Evolutionary conservation across 129 eudicot species (phyloP), one percentile per base, ranked within the genome.

Genomic region (Centrapalus pauciflorus): DNA sequence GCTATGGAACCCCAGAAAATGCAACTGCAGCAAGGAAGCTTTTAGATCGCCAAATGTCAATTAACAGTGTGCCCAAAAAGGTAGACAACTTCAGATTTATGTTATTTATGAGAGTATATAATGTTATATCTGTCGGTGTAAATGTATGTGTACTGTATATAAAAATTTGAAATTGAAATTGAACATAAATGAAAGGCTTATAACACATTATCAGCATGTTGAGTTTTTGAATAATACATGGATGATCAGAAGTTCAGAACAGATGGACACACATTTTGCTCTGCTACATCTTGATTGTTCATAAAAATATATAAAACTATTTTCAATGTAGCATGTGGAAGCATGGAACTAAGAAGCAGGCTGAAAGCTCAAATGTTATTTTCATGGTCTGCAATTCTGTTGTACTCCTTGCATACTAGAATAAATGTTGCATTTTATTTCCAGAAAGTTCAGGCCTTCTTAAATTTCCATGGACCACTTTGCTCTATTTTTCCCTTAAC

Each of bases 11-110:
- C 67, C 99, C 99, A 38, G 99, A 94, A 73, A 94, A 80, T 77
- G 97, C 99, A 45, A 86, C 97, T 35, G 99, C 99, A 37, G 99
- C 99, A 20, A 82, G 99, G 82, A 94, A 94, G 70, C 93, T 94
- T 65, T 72, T 94, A 50, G 99, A 94, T 62, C 82, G 99, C 66
- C 99, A 94, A 73, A 94, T 94, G 97, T 94, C 99, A 13, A 82
- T 94, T 49, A 89, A 80, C 68, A 94, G 99, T 74, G 88, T 94
- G 33, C 90, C 99, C 24, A 94, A 94, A 83, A 94, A 94, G 99
- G 99, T 94, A 69, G 21, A 52, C 7, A 43, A 23, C 10, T 43
- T 65, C 48, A 5, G 4, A n/a, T n/a, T 33, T 65, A 30, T 65
- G 57, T 46, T 65, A 43, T 19, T 28, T 54, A 27, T 30, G 29